phyloP scores from a whole-genome alignment of 2,329 filamentous ascomycete species.

The Botryotinia narcissicola region DNA sequence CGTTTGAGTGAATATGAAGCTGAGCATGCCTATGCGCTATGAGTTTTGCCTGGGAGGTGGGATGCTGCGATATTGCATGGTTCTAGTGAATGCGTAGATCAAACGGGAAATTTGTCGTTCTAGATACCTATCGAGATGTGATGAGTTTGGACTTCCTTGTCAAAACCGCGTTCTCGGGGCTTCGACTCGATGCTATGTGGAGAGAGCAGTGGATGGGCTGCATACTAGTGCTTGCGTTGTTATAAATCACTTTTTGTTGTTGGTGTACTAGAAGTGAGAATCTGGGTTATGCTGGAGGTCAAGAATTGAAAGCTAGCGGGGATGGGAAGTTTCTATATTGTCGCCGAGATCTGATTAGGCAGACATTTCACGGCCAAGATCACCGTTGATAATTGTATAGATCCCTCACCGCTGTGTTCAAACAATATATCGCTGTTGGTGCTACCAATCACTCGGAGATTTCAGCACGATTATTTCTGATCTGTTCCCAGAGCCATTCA shows the following conservation, averaged over 20 bases:
- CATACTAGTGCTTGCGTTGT: not conserved
- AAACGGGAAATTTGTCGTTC: not conserved
- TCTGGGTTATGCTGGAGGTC: not conserved
- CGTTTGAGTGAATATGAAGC: rapidly evolving
- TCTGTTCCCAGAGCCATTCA: not conserved
- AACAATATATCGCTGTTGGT: rapidly evolving
- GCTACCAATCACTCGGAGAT: not conserved
- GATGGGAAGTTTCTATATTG: not conserved
- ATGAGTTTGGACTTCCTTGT: not conserved
- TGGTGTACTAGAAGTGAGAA: not conserved
- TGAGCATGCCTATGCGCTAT: not conserved
- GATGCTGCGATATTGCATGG: not conserved
- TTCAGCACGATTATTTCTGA: not conserved
- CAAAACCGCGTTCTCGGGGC: not conserved
- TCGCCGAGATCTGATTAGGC: not conserved
- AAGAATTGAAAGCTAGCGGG: not conserved
- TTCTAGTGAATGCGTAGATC: not conserved
- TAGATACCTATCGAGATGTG: not conserved
- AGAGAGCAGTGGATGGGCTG: not conserved
- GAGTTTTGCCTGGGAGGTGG: not conserved
- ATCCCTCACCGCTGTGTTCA: rapidly evolving
- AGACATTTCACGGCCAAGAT: not conserved
- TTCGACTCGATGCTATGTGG: not conserved
- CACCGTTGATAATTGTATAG: not conserved
- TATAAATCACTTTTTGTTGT: not conserved